Conservation (phyloP, 2,329 filamentous ascomycete species). For the Sordariomycetes sp. region DNA sequence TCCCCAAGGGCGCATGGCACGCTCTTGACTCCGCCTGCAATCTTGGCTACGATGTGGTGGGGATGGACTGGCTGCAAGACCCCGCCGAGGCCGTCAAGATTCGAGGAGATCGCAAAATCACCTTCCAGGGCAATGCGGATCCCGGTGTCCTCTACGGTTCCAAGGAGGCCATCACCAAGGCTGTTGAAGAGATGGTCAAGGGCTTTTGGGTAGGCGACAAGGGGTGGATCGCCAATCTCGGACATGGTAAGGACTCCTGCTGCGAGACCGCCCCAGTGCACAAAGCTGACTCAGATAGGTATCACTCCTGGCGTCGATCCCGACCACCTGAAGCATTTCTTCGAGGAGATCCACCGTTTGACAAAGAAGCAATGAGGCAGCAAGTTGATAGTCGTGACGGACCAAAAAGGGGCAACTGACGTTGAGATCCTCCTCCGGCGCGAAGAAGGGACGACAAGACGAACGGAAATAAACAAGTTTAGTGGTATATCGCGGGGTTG, state of each 20-base stretch:
- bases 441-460: not conserved
- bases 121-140: conserved; percentile 92
- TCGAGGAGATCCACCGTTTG: conserved; percentile 78
- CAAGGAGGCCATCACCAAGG: conserved; percentile 68
- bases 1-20: conserved; percentile 97
- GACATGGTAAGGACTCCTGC: conserved; percentile 60
- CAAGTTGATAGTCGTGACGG: not conserved
- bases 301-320: conserved; percentile 94
- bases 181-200: conserved; percentile 76
- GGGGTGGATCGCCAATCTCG: conserved; percentile 95
- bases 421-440: not conserved
- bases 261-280: not conserved
- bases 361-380: conserved; percentile 30
- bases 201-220: conserved; percentile 75
- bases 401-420: not conserved
- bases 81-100: conserved; percentile 75
- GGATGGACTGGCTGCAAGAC: conserved; percentile 91
- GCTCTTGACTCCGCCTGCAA: conserved; percentile 80
- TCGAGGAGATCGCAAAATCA: conserved; percentile 63
- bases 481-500: not conserved
- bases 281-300: conserved; percentile 36
- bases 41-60: conserved; percentile 86
- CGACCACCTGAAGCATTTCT: conserved; percentile 87
- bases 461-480: not conserved
- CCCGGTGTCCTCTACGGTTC: conserved; percentile 88